Percentiles rank a stretch among this genome's conserved stretches.
Conservation (phyloP, 2,329 filamentous ascomycete genomes). For the Ophiostoma australiae region DNA sequence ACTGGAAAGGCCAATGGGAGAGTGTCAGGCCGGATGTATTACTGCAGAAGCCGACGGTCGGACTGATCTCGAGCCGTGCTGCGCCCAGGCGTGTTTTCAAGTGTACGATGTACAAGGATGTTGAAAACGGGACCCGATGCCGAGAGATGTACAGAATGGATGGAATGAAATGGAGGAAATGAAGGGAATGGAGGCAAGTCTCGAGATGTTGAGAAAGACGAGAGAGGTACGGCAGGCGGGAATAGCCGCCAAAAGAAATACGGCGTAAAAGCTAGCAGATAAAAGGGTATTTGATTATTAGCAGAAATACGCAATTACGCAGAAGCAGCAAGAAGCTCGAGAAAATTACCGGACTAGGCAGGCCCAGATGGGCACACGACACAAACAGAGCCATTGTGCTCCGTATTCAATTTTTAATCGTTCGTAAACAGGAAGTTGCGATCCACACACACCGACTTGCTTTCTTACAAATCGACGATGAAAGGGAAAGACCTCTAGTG, state of each 20-base stretch:
- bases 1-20: neutral
- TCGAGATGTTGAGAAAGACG: neutral
- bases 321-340: neutral
- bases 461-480: neutral
- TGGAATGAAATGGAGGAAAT: neutral
- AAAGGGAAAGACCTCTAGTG: neutral
- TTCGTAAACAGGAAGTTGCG: neutral
- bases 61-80: neutral
- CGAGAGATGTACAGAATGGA: neutral
- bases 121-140: neutral
- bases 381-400: neutral
- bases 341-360: neutral
- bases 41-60: neutral
- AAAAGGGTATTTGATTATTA: no score
- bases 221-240: neutral
- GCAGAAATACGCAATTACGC: neutral
- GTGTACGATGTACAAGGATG: neutral
- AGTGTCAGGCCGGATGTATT: neutral
- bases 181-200: neutral
- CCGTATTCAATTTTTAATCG: neutral
- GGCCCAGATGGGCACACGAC: slow-evolving; percentile 9
- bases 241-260: neutral
- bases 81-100: neutral
- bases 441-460: slow-evolving; percentile 4
- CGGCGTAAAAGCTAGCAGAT: no score